Conservation (phyloP, 2,329 filamentous ascomycete species). For the Pestalotiopsis sp. region DNA sequence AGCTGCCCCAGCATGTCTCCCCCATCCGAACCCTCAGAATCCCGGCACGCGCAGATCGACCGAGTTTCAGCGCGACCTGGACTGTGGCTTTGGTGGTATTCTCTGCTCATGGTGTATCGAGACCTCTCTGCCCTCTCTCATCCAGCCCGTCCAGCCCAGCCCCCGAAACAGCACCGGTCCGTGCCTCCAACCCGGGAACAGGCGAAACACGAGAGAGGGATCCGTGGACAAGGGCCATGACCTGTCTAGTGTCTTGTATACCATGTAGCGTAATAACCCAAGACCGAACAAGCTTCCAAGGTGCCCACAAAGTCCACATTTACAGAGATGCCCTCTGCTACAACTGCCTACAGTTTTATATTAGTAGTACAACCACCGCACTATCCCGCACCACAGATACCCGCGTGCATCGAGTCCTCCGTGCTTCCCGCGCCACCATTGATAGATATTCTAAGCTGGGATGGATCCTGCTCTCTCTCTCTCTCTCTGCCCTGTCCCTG, state of each 20-base stretch:
- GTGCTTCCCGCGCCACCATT: no score
- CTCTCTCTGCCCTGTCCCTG: background rate
- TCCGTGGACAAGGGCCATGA: background rate
- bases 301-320: no score
- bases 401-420: no score
- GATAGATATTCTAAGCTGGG: background rate
- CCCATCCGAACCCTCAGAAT: background rate
- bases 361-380: no score
- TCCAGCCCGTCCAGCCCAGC: background rate
- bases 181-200: background rate
- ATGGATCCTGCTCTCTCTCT: background rate
- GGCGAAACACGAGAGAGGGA: background rate
- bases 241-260: background rate
- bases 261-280: background rate
- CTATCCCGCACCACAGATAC: no score
- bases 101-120: no score
- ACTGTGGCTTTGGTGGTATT: background rate
- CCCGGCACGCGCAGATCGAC: background rate
- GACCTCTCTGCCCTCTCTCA: no score
- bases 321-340: no score
- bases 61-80: background rate
- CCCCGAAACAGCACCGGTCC: background rate
- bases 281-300: background rate
- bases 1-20: background rate
- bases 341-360: no score